Conservation (phyloP, 192 early-diverging fungal genomes). For the Phlyctochytrium arcticum region DNA sequence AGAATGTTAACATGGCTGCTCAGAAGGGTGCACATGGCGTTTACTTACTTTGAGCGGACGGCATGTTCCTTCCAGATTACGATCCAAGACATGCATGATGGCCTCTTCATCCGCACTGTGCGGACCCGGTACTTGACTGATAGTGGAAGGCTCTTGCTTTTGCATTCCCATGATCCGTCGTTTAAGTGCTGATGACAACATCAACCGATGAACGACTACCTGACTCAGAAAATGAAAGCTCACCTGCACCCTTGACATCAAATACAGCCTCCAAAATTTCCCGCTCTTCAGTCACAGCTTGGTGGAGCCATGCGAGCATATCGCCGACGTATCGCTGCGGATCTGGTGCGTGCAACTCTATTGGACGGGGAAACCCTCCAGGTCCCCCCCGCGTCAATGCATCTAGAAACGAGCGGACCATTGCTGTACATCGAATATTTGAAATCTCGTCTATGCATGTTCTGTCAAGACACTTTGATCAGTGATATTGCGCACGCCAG, state of each 20-base stretch:
- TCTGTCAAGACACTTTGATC: conserved; percentile 27
- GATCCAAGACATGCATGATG: conserved; percentile 56
- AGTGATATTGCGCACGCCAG: background rate
- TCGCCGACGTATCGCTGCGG: conserved; percentile 89
- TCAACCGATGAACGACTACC: background rate
- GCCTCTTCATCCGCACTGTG: conserved; percentile 39
- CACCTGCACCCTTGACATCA: conserved; percentile 34
- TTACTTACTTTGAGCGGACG: conserved; percentile 64
- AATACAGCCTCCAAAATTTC: conserved; percentile 84
- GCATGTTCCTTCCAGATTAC: conserved; percentile 67
- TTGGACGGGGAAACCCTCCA: conserved; percentile 74
- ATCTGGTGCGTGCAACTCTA: conserved; percentile 91
- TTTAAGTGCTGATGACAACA: too few species aligned
- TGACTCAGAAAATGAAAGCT: background rate
- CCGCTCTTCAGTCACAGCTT: conserved; percentile 78
- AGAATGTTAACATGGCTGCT: background rate
- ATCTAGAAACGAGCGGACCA: conserved; percentile 66
- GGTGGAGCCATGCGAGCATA: conserved; percentile 97
- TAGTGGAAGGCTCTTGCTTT: background rate
- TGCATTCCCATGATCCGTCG: background rate
- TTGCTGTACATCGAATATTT: conserved; percentile 59
- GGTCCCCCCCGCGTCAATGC: conserved; percentile 74
- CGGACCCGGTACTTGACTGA: too few species aligned
- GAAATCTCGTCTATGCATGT: conserved; percentile 70
- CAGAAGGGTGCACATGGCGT: background rate